Percentiles rank a stretch among this genome's conserved stretches.
Evolutionary conservation across 2,329 filamentous ascomycete species (phyloP).

Genomic region (Calonectria hongkongensis): DNA sequence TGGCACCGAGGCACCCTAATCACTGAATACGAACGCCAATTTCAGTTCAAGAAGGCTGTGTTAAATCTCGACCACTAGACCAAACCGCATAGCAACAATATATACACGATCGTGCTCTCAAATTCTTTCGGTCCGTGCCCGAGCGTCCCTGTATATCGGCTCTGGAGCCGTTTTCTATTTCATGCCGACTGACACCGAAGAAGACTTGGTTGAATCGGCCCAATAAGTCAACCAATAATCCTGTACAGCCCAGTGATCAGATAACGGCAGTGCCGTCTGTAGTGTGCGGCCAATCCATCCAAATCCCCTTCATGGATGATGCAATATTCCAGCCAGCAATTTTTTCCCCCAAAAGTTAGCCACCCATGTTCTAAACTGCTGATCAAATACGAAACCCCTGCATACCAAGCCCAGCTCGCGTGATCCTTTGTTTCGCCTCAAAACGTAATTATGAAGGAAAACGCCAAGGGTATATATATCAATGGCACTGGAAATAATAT

Average conservation of each 20-base stretch:
- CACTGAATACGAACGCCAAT: constrained; percentile 21
- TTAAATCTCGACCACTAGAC: background rate
- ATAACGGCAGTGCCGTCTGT: background rate
- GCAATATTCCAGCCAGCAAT: background rate
- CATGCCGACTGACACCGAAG: background rate
- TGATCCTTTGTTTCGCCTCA: constrained; percentile 15
- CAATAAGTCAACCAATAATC: background rate
- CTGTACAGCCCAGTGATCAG: background rate
- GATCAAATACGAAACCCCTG: constrained; percentile 1
- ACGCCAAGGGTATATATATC: constrained; percentile 14
- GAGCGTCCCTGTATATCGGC: constrained; percentile 1
- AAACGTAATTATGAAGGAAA: background rate
- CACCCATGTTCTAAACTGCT: constrained; percentile 13
- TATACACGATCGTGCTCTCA: background rate
- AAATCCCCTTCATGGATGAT: background rate
- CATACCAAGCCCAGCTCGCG: constrained; percentile 20
- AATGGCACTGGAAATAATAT: background rate
- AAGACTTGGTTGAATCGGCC: background rate
- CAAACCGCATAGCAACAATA: background rate
- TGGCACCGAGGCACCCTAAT: background rate
- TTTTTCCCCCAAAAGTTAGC: constrained; percentile 2
- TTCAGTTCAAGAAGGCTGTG: constrained; percentile 1
- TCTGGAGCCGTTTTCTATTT: background rate
- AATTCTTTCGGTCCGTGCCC: background rate
- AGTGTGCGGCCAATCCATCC: background rate